Base-by-base conservation (phyloP, 2,329 filamentous ascomycete genomes). In the Penicillium thymicola region DNA sequence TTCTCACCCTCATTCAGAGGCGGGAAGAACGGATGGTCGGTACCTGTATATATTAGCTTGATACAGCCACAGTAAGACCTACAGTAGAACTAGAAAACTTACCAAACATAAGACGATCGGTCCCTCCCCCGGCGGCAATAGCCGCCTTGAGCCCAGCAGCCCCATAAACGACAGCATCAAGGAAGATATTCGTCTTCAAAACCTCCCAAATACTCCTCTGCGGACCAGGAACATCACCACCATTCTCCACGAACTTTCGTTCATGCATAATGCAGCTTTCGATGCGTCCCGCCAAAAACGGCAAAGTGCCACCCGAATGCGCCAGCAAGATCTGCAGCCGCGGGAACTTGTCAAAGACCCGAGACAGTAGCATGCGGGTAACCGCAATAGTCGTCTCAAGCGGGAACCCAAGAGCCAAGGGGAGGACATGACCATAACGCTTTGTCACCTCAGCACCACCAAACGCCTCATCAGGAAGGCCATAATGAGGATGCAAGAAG, bases 321-420 rank as follows among this genome's bases (percentile, higher is more conserved):
- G 92, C 92, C 5, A 97, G 79, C 52, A 97, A 79, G 68, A 97
- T 85, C 23, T 85, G 81, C 59, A 97, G 75, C 9, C 79, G 77
- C 0, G 82, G 83, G 43, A 91, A 88, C 10, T 83, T 80, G 71
- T 96, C 91, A 72, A 94, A 96, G 0, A 95, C 89, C 0, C 90
- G 89, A 0, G 88, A 84, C n/a, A 97, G 78, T 52, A 91, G 86
- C 90, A 97, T 95, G 45, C 92, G 81, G 4, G 89, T 85, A 2
- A 96, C 87, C 0, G 92, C 90, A 65, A 97, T 93, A 1, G 92
- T 96, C 0, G 92, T 97, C 75, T 97, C 92, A 63, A 97, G 84
- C 0, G 92, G 92, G 70, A 96, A 96, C 0, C 92, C 92, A 4
- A 97, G 78, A 0, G 91, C 90, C 0, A 97, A 78, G 0, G 92